Base-by-base conservation (phyloP, 2,329 filamentous ascomycete genomes). In the Alternaria conjuncta region DNA sequence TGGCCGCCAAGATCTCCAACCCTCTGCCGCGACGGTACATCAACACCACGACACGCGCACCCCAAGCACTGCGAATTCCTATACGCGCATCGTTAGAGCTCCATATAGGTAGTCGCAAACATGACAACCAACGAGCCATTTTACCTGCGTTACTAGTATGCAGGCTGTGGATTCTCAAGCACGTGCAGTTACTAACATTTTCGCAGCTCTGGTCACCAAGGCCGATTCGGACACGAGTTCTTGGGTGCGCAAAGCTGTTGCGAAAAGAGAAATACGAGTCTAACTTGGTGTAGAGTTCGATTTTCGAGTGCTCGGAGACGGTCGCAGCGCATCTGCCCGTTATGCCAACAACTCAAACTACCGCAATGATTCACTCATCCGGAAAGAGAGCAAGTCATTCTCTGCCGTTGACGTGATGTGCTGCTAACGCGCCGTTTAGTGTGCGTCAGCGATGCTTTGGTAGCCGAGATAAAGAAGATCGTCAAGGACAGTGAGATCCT, bases 281-380 rank as follows among this genome's bases (percentile, higher is more conserved):
- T 75, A 28, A 76, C 20, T 26, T 43, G n/a, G 13, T 36, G 2
- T 13, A 98, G 95, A 99, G 82, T 99, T 99, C 80, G 96, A 99
- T 80, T 96, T 99, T 76, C 89, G 95, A 60, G 93, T 94, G 23
- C 88, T 98, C 49, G 93, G 93, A 58, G 96, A 99, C 79, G 96
- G 96, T 55, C 89, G 93, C 65, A 97, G 94, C 78, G 96, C 96
- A 8, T 92, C 96, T 56, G 94, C 95, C 30, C 90, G 96, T 82
- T 99, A 99, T 83, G 96, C 96, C 69, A 99, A 99, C 86, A 99
- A 99, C 82, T 98, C 95, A 61, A 99, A 99, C 83, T 99, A 99
- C 84, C 90, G 96, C 77, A 99, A 99, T 82, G 96, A 99, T 80
- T 97, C 94, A 67, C 85, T 99, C 72, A 99, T 99, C 78, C 92